Evolutionary conservation across 805 yeast species (phyloP), one percentile per base, ranked within the genome.

Genomic region (Nadsonia fulvescens): DNA sequence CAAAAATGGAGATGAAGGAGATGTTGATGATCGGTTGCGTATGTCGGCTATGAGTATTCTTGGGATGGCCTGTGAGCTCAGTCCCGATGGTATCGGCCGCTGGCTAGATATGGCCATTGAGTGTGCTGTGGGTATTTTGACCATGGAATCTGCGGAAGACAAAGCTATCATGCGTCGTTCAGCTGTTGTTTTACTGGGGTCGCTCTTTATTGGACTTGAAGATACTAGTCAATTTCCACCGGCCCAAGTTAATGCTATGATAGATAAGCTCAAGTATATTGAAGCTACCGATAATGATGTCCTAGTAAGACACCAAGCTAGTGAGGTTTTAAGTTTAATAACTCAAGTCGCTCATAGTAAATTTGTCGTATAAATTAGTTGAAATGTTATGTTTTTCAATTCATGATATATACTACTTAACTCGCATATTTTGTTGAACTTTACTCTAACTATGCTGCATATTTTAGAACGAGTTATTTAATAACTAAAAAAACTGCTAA

Each of bases 1-100:
- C 18, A 12, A 19, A 11, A 12, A 20, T 2, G 22, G 36, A 1
- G 25, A 23, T 6, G 29, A 28, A 1, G n/a, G n/a, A n/a, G n/a
- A n/a, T n/a, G n/a, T n/a, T n/a, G 93, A 81, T 34, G 55, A 60
- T 30, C 61, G 72, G 19, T 35, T 82, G 20, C 56, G 95, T 37
- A 71, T 81, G 75, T 83, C 95, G 2, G 66, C 93, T 0, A 63
- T 82, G 68, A 77, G 94, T 1, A 47, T 89, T 8, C 45, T 86
- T n/a, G 93, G 95, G 15, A 52, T 63, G 5, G 54, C 74, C 16
- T 66, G 82, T 38, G 65, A 66, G 34, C 53, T 53, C 1, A 68
- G 69, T 31, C 72, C 82, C 1, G 29, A 49, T 4, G 77, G 74
- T 0, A 39, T 79, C 1, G 20, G 53, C 0, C 40, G 46, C 5